Conservation (phyloP, 805 yeast genomes). For the Cyberlindnera nakhonratchasimensis region DNA sequence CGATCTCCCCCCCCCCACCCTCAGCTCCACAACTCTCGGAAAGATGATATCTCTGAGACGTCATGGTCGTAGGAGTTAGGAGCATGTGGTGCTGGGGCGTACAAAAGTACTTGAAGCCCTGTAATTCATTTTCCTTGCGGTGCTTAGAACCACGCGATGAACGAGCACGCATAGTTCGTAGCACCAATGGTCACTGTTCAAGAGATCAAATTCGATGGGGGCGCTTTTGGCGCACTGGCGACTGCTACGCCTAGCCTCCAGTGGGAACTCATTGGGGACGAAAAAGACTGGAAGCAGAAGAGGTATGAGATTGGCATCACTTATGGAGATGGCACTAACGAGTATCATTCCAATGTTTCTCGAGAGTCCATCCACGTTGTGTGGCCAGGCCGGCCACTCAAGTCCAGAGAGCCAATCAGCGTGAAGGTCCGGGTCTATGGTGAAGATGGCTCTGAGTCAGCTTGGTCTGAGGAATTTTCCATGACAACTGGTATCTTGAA, state of each 20-base stretch:
- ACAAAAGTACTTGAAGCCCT: too few species aligned
- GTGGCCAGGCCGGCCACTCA: constrained; percentile 15
- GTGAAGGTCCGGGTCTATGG: constrained; percentile 14
- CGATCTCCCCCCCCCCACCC: not conserved
- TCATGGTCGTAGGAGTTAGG: not conserved
- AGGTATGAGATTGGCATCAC: constrained; percentile 5
- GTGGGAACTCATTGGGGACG: constrained; percentile 16
- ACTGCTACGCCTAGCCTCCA: constrained; percentile 9
- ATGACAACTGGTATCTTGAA: constrained; percentile 10
- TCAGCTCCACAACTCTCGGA: too few species aligned
- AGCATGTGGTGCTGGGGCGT: not conserved
- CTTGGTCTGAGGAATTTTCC: constrained; percentile 10
- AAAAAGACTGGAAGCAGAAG: constrained; percentile 15
- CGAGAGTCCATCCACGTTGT: constrained; percentile 5
- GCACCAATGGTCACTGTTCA: constrained; percentile 13
- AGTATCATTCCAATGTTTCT: not conserved
- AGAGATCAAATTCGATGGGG: constrained; percentile 10
- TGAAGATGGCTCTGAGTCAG: constrained; percentile 12
- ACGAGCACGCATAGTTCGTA: too few species aligned
- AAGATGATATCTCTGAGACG: too few species aligned
- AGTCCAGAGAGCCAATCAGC: constrained; percentile 8
- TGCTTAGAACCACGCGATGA: not conserved
- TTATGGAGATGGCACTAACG: constrained; percentile 1
- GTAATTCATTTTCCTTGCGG: not conserved
- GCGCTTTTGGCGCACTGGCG: constrained; percentile 12